phyloP scores from a whole-genome alignment of 2,329 filamentous ascomycete genomes.

The Ascosphaera apis region DNA sequence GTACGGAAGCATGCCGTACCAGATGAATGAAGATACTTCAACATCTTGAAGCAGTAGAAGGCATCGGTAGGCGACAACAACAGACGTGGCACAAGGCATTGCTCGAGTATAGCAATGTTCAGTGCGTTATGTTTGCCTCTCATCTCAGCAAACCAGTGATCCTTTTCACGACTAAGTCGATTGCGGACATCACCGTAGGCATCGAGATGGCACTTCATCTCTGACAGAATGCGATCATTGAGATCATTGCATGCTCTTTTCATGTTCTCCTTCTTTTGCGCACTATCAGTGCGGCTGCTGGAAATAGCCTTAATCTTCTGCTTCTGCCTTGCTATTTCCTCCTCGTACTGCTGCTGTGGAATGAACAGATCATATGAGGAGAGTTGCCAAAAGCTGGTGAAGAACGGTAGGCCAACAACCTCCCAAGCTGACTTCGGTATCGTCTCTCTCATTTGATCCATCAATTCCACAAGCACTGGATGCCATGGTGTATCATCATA shows the following conservation, averaged over 20 bases:
- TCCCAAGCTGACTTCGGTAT: constrained; percentile 42
- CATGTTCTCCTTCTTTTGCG: constrained; percentile 43
- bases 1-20: constrained; percentile 73
- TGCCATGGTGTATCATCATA: constrained; percentile 31
- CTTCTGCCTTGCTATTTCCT: constrained; percentile 46
- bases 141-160: constrained; percentile 50
- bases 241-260: constrained; percentile 46
- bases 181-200: constrained; percentile 43
- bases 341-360: constrained; percentile 53
- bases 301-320: constrained; percentile 43
- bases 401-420: constrained; percentile 57
- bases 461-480: constrained; percentile 50
- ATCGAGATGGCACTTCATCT: constrained; percentile 47
- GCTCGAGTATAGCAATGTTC: constrained; percentile 59
- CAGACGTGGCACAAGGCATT: constrained; percentile 76
- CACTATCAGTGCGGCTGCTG: constrained; percentile 48
- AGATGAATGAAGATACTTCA: constrained; percentile 68
- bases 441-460: constrained; percentile 40
- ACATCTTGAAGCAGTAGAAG: constrained; percentile 66
- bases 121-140: constrained; percentile 40
- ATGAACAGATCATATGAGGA: constrained; percentile 61
- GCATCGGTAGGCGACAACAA: constrained; percentile 69
- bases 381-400: constrained; percentile 78
- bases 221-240: constrained; percentile 45
- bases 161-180: constrained; percentile 52